These are phyloP conservation scores for Coprinellus micaceus DNA, from an alignment of 768 basidiomycete species.

Conservation along the genomic window DNA sequence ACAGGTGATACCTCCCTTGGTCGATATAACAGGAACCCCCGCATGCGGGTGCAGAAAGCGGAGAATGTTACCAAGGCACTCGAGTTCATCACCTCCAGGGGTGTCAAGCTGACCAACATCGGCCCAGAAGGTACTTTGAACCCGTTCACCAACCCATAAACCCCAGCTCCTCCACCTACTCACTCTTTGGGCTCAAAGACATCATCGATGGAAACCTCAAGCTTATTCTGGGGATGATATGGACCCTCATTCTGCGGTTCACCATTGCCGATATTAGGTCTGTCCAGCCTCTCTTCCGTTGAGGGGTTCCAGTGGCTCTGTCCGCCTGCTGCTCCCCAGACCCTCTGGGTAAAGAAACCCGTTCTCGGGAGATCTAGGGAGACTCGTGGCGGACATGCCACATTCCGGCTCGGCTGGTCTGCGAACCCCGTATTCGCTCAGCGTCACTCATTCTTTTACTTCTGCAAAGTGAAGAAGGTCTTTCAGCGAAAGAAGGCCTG, in stretches of 20 bases:
- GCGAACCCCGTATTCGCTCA: background rate
- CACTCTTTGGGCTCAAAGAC: constrained; percentile 45
- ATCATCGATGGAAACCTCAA: constrained; percentile 99
- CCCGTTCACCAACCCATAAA: background rate
- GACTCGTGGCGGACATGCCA: too few species aligned
- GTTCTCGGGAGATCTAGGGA: too few species aligned
- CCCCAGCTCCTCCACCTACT: background rate
- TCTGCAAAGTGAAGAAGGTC: constrained; percentile 80
- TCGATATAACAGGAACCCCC: constrained; percentile 86
- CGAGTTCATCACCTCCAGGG: constrained; percentile 90
- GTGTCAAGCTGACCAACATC: constrained; percentile 96
- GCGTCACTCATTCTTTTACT: constrained; percentile 9
- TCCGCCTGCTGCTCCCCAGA: too few species aligned
- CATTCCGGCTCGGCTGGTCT: background rate
- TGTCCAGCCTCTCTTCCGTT: constrained; percentile 21
- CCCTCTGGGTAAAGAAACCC: too few species aligned
- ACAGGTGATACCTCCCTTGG: constrained; percentile 90
- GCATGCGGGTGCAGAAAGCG: constrained; percentile 93
- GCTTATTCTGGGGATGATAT: constrained; percentile 98
- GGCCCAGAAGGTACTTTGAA: constrained; percentile 79
- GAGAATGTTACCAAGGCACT: constrained; percentile 98
- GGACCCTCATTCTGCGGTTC: constrained; percentile 95
- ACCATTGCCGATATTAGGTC: constrained; percentile 98
- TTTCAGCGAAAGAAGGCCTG: constrained; percentile 97
- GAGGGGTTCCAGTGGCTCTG: too few species aligned